phyloP scores from a whole-genome alignment of 805 yeast genomes.

The Candida gorgasii region DNA sequence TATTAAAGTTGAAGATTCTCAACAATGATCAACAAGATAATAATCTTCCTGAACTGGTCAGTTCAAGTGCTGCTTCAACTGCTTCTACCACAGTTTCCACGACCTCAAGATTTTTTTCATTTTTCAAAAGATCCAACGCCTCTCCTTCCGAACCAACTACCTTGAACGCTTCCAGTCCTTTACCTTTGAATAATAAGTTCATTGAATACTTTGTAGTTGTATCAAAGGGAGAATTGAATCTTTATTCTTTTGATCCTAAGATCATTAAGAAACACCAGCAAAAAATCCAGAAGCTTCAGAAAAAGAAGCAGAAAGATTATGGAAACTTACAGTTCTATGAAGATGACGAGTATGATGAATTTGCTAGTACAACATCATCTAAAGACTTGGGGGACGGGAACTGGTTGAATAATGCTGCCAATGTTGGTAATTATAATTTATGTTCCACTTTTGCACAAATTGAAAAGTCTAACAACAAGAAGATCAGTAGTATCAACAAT shows the following conservation, averaged over 20 bases:
- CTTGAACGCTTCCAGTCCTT: conserved; percentile 9
- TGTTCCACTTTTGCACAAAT: conserved; percentile 52
- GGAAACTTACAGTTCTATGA: conserved; percentile 9
- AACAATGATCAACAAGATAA: conserved; percentile 40
- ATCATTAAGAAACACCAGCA: conserved; percentile 41
- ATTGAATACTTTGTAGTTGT: conserved; percentile 62
- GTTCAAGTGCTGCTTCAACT: conserved; percentile 14
- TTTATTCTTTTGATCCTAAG: conserved; percentile 55
- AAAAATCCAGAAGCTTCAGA: conserved; percentile 23
- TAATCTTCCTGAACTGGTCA: conserved; percentile 13
- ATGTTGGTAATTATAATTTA: conserved; percentile 52
- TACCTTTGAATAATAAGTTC: conserved; percentile 31
- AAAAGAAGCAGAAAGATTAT: conserved; percentile 17
- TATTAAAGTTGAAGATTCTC: conserved; percentile 45
- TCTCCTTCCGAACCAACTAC: conserved; percentile 3
- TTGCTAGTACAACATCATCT: conserved; percentile 11
- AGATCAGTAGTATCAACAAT: conserved; percentile 13
- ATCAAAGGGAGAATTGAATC: conserved; percentile 61
- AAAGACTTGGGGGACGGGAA: conserved; percentile 58
- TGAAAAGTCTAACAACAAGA: conserved; percentile 23
- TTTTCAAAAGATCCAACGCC: conserved; percentile 22
- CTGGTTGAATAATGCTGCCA: conserved; percentile 65
- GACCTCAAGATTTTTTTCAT: conserved; percentile 27
- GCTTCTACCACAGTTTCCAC: conserved; percentile 18
- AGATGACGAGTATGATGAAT: conserved; percentile 18